These are phyloP conservation scores for Apiotrichum gracile DNA, from an alignment of 1,284 basidiomycete genomes.

Conservation along the genomic window DNA sequence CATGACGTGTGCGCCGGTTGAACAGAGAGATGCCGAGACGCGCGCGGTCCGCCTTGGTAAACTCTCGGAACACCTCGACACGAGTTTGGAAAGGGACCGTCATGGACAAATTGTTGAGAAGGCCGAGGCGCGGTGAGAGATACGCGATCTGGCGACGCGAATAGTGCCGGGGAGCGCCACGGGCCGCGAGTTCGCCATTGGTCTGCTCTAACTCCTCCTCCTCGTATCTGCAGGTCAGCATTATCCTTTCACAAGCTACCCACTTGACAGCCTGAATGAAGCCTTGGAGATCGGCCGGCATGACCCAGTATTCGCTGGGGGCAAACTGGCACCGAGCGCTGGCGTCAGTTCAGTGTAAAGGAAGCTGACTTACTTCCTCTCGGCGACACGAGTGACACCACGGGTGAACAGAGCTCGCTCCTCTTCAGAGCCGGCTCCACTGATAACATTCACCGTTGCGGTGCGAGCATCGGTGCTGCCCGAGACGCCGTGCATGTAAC, in stretches of 20 bases:
- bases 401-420: slow-evolving; percentile 65
- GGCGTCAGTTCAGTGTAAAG: slow-evolving; percentile 10
- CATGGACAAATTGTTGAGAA: slow-evolving; percentile 95
- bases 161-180: slow-evolving; percentile 2
- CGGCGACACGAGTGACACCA: slow-evolving; percentile 71
- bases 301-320: slow-evolving; percentile 78
- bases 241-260: neutral
- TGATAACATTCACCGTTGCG: slow-evolving; percentile 52
- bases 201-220: slow-evolving; percentile 45
- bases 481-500: slow-evolving; percentile 44
- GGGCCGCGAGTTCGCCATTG: slow-evolving; percentile 20
- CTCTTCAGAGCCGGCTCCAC: slow-evolving; percentile 54
- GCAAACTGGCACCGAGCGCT: slow-evolving; percentile 79
- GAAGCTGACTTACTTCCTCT: slow-evolving; percentile 66
- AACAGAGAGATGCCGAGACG: slow-evolving; percentile 34
- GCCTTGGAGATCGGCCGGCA: slow-evolving; percentile 65
- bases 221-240: slow-evolving; percentile 30
- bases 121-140: slow-evolving; percentile 74
- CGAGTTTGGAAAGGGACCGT: slow-evolving; percentile 88
- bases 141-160: slow-evolving; percentile 62
- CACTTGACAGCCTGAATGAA: slow-evolving; percentile 87
- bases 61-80: slow-evolving; percentile 80
- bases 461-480: slow-evolving; percentile 60
- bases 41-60: slow-evolving; percentile 54
- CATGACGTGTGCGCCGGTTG: slow-evolving; percentile 1